phyloP scores from a whole-genome alignment of 2,329 filamentous ascomycete genomes.

The Pseudogymnoascus sp. region DNA sequence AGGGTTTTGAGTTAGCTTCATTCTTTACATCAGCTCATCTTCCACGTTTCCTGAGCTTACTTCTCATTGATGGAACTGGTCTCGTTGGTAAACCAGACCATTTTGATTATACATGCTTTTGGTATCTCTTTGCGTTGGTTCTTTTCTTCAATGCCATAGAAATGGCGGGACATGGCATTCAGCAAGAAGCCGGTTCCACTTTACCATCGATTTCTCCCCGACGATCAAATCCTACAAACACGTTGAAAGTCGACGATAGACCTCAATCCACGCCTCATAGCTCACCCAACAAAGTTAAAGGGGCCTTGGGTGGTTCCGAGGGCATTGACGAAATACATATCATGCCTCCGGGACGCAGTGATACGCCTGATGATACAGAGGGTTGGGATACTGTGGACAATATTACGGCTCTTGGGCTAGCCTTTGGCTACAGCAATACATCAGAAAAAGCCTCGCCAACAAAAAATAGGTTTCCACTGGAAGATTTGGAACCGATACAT shows the following conservation, averaged over 20 bases:
- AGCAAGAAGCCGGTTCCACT: not conserved
- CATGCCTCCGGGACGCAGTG: not conserved
- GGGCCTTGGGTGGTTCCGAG: not conserved
- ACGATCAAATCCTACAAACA: not conserved
- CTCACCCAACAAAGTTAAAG: not conserved
- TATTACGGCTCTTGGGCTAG: conserved; percentile 34
- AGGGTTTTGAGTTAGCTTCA: not conserved
- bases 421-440: conserved; percentile 28
- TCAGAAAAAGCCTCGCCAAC: conserved; percentile 9
- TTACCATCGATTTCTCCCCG: not conserved
- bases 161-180: not conserved
- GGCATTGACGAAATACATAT: not conserved
- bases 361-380: conserved; percentile 23
- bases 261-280: not conserved
- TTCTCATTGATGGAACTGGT: conserved; percentile 2
- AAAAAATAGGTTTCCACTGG: conserved; percentile 22
- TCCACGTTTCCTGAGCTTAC: not conserved
- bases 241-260: not conserved
- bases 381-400: conserved; percentile 34
- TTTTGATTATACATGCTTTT: conserved; percentile 6
- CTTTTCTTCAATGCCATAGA: not conserved
- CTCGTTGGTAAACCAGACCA: not conserved
- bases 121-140: not conserved
- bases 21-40: not conserved
- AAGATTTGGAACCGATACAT: conserved; percentile 15